Evolutionary conservation across 257 asterid species (phyloP), one percentile per base, ranked within the genome.

Genomic region (Anisodus acutangulus): DNA sequence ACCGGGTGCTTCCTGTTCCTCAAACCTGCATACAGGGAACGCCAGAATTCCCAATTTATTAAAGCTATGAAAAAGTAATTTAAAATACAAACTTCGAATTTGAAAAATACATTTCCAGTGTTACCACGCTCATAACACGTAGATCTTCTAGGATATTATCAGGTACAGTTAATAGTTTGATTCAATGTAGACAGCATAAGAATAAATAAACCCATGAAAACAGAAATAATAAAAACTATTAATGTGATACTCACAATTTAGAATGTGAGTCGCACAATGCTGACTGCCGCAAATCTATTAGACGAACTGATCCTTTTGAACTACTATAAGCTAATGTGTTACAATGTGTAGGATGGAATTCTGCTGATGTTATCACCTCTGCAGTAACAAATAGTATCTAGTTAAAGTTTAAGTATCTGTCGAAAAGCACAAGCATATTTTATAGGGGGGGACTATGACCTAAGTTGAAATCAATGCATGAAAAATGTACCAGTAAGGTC

Each of bases 281-380:
- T 84, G 99, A 97, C 85, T 95, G 97, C 86, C 99, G 97, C 93
- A 97, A 89, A 92, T 97, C 99, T 90, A 97, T 91, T 81, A 97
- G 98, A 87, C 98, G 99, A 63, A 97, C 92, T 69, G 97, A 97
- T 80, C 99, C 99, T 90, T 95, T 97, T 84, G 99, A 97, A 88
- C 99, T 97, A 90, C 99, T 97, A 90, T 95, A 97, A 79, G 97
- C 99, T 90, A 97, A 91, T 83, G 69, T 95, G 90, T 97, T 93
- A 93, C 99, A 97, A 47, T 95, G 98, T 58, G 96, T 93, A 85
- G 99, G 99, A 88, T 97, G 99, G 87, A 97, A 97, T 87, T 93
- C 98, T 62, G 99, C 98, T 63, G 98, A 97, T 80, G 99, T 97
- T 90, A 97, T 97, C 91, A 97, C 99, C 96, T 97, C 99, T 97